Evolutionary conservation across 768 basidiomycete species (phyloP), one percentile per base, ranked within the genome.

Genomic region (Lepiota venenata): DNA sequence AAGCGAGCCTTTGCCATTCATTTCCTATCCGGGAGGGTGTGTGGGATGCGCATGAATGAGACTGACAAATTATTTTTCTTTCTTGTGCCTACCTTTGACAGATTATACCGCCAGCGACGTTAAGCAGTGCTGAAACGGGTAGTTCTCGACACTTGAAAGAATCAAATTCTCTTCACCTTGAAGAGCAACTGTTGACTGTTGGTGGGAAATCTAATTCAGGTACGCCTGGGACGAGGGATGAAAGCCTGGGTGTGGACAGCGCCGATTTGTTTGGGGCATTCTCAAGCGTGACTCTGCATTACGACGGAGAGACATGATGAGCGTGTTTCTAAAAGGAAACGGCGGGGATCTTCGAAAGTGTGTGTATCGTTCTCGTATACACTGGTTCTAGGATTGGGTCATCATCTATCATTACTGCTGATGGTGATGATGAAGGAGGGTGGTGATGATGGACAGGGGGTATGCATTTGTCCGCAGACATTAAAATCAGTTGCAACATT

Each of bases 101-200:
- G 44, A 56, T 56, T 29, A 39, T 44, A 35, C 55, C 48, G 22
- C 93, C 92, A 43, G 76, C 83, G 42, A 74, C 79, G 56, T 88
- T 87, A 39, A 91, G 87, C 59, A 92, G 87, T 45, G 70, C 80
- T 56, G 93, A 95, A 66, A 87, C 89, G 16, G 83, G 84, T 70
- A 94, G 97, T 73, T 96, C 93, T 76, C 91, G 95, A 44, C 80
- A 87, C 53, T 71, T 97, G 66, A 87, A 92, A 61, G 96, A 98
- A 71, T 94, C 91, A 39, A 83, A 85, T 56, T 94, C 91, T 57
- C 78, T 98, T 63, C 93, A 97, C 69, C 80, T 96, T 61, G 94
- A 94, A 69, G 81, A 84, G 47, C 80, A 84, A 66, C 69, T 74
- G 56, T 65, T 65, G 47, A 36, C 49, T 41, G 20, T 15, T 37